These are phyloP conservation scores for Nakataea oryzae DNA, from an alignment of 2,329 filamentous ascomycete species.

Conservation along the genomic window DNA sequence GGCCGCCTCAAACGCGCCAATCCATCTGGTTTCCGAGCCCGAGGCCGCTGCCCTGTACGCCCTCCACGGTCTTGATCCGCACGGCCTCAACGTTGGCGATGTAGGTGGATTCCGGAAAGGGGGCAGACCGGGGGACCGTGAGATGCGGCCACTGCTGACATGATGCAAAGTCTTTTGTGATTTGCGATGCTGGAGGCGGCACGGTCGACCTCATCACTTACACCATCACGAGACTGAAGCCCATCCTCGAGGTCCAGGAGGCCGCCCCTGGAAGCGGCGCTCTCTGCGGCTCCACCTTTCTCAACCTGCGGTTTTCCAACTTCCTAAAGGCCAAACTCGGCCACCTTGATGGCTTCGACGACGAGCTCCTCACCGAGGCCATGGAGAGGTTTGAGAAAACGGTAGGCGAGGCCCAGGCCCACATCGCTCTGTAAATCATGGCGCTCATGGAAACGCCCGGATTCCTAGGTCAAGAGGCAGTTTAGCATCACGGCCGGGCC, in stretches of 20 bases:
- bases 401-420: background rate
- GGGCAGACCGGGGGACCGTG: too few relatives aligned
- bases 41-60: conserved; percentile 42
- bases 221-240: conserved; percentile 30
- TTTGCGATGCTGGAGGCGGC: conserved; percentile 44
- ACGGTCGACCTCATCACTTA: conserved; percentile 44
- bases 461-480: conserved; percentile 21
- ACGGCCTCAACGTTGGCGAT: conserved; percentile 30
- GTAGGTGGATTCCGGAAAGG: background rate
- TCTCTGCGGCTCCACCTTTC: conserved; percentile 36
- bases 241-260: conserved; percentile 34
- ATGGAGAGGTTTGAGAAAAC: conserved; percentile 33
- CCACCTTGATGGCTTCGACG: conserved; percentile 29
- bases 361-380: conserved; percentile 28
- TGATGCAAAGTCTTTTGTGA: conserved; percentile 30
- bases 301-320: conserved; percentile 35
- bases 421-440: background rate
- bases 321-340: conserved; percentile 33
- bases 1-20: background rate
- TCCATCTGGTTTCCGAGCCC: conserved; percentile 35
- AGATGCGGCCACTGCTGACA: background rate
- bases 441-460: background rate
- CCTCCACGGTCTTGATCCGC: conserved; percentile 29
- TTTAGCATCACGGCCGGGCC: conserved; percentile 22
- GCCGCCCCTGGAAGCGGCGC: conserved; percentile 36